These are phyloP conservation scores for Populus hybrid DNA, from an alignment of 441 rosid species.

Conservation along the genomic window DNA sequence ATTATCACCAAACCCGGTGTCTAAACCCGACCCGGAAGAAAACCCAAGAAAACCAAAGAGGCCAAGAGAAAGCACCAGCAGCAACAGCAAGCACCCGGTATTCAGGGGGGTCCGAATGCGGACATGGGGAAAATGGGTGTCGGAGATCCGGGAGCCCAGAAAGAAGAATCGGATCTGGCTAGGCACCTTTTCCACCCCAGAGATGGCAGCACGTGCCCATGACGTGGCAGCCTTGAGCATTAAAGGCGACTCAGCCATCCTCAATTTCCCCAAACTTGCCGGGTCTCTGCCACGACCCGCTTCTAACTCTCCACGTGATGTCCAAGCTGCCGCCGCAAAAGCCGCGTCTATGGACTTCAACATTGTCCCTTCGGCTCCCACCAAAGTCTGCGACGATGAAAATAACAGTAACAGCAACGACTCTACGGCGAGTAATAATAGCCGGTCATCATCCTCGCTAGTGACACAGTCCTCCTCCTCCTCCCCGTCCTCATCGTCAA, in stretches of 20 bases:
- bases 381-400: not conserved
- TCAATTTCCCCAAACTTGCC: no score
- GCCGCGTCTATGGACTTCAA: conserved; percentile 33
- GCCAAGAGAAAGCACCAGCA: not conserved
- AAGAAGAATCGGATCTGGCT: conserved; percentile 88
- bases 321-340: conserved; percentile 29
- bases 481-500: conserved; percentile 21
- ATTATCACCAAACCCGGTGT: conserved; percentile 8
- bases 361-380: conserved; percentile 35
- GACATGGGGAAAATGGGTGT: conserved; percentile 82
- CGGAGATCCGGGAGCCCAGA: conserved; percentile 92
- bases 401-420: not conserved
- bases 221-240: no score
- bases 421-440: not conserved
- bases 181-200: conserved; percentile 24
- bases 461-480: conserved; percentile 4
- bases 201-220: no score
- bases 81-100: conserved; percentile 35
- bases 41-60: conserved; percentile 15
- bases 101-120: conserved; percentile 75
- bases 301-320: conserved; percentile 30
- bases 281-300: conserved; percentile 26
- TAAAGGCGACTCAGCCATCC: no score
- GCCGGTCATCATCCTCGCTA: not conserved
- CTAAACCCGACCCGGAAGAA: conserved; percentile 1